phyloP scores from a whole-genome alignment of 176 grass and related monocot species.

The Rhynchospora breviuscula region DNA sequence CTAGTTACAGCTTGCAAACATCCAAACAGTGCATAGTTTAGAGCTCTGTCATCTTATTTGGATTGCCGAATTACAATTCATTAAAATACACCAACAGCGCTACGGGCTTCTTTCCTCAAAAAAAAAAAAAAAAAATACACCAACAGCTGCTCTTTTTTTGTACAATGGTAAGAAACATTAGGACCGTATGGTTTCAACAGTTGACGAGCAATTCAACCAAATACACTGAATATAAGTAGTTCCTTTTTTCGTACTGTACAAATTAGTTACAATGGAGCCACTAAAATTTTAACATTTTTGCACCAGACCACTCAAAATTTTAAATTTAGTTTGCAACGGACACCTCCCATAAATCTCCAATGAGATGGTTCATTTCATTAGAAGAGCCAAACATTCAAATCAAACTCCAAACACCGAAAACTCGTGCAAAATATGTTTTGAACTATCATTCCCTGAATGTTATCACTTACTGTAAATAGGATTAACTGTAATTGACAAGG shows the following conservation, averaged over 20 bases:
- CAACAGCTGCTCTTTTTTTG: constrained; percentile 18
- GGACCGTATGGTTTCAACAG: neutral
- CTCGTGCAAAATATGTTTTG: neutral
- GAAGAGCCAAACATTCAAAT: neutral
- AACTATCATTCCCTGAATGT: neutral
- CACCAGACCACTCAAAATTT: neutral
- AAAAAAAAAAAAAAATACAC: too few relatives aligned
- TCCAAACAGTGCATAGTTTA: neutral
- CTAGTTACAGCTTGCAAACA: constrained; percentile 18
- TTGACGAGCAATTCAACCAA: neutral
- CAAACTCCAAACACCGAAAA: neutral
- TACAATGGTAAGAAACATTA: constrained; percentile 13
- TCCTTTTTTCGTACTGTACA: neutral
- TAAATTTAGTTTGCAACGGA: too few relatives aligned
- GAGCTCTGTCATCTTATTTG: constrained; percentile 17
- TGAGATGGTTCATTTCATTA: neutral
- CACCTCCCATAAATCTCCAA: too few relatives aligned
- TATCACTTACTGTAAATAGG: neutral
- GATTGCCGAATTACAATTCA: neutral
- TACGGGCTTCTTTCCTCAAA: too few relatives aligned
- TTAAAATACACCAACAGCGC: neutral
- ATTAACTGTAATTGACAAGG: neutral
- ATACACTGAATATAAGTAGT: neutral
- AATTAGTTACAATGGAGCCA: constrained; percentile 7
- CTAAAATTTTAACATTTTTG: neutral